Conservation (phyloP, 805 yeast species). For the Wickerhamomyces mucosus region DNA sequence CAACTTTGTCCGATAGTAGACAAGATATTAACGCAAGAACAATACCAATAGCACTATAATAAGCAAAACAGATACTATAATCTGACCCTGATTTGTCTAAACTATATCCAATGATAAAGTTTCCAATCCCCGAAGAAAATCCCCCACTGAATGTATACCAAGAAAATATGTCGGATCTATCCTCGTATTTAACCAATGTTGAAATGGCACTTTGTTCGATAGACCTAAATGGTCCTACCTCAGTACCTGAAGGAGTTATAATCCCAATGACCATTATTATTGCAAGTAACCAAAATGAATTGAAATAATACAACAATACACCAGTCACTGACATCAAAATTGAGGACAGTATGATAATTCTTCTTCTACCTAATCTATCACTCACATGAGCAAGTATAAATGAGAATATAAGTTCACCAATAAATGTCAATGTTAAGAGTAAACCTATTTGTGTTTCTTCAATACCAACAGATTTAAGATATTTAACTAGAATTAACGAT, state of each 20-base stretch:
- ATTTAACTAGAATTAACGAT: constrained; percentile 32
- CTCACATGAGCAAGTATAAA: constrained; percentile 36
- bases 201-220: constrained; percentile 47
- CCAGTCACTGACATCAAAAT: constrained; percentile 35
- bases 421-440: constrained; percentile 37
- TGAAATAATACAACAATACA: constrained; percentile 25
- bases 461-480: constrained; percentile 32
- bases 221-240: constrained; percentile 49
- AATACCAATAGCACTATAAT: constrained; percentile 5
- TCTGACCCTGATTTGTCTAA: constrained; percentile 11
- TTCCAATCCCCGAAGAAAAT: constrained; percentile 37
- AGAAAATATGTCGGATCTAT: constrained; percentile 45
- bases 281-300: constrained; percentile 26
- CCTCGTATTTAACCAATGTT: constrained; percentile 29
- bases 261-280: constrained; percentile 37
- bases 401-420: constrained; percentile 44
- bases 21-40: constrained; percentile 2
- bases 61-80: constrained; percentile 7
- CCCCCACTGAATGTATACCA: constrained; percentile 47
- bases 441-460: constrained; percentile 36
- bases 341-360: constrained; percentile 30
- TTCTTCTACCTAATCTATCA: constrained; percentile 38
- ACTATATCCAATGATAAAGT: constrained; percentile 29
- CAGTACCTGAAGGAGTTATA: constrained; percentile 50
- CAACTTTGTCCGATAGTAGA: constrained; percentile 7